These are phyloP conservation scores for Prunus armeniaca DNA, from an alignment of 306 rosid genomes.

Conservation along the genomic window DNA sequence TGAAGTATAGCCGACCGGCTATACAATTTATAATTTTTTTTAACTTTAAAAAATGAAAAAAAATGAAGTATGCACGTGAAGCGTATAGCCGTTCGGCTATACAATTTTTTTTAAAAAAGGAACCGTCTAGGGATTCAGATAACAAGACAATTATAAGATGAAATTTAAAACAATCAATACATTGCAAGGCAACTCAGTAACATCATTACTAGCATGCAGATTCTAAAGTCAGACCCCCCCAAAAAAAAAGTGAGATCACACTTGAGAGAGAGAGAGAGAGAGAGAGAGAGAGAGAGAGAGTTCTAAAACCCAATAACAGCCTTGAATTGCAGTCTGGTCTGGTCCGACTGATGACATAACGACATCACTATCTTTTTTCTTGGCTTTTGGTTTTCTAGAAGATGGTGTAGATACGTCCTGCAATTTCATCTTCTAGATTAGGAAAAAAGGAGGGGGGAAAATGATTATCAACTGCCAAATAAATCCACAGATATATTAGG, in stretches of 20 bases:
- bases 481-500: conserved; percentile 46
- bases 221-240: neutral
- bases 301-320: neutral
- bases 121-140: neutral
- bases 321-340: conserved; percentile 37
- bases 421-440: conserved; percentile 40
- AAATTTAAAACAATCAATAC: neutral
- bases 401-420: conserved; percentile 63
- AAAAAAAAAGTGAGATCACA: neutral
- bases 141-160: neutral
- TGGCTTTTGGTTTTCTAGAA: conserved; percentile 74
- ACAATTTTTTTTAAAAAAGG: too few relatives aligned
- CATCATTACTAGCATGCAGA: neutral
- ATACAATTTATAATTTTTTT: too few relatives aligned
- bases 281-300: neutral
- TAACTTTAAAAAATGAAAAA: too few relatives aligned
- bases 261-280: neutral
- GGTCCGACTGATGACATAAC: conserved; percentile 37
- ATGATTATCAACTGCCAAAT: conserved; percentile 21
- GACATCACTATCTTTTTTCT: conserved; percentile 48
- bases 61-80: too few relatives aligned
- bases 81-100: too few relatives aligned
- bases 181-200: neutral
- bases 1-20: too few relatives aligned
- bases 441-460: neutral